Conservation (phyloP, 192 early-diverging fungal genomes). For the Phycomyces nitens region DNA sequence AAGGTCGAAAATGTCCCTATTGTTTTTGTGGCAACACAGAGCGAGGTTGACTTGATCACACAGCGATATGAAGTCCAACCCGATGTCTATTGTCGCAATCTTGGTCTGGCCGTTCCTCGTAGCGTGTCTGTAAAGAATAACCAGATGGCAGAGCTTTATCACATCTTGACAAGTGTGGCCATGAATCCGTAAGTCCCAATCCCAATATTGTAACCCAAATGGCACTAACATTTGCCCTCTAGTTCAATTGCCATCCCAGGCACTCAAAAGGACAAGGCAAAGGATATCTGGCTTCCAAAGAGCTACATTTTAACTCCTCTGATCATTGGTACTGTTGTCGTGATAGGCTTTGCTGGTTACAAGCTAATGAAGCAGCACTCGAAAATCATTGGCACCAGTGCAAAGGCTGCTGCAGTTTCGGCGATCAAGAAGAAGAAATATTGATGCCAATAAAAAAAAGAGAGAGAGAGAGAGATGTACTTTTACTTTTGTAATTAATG, state of each 20-base stretch:
- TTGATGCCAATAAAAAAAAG: not conserved
- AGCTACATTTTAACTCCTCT: conserved; percentile 28
- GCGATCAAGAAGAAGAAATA: conserved; percentile 18
- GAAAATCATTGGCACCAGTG: not conserved
- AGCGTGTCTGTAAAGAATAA: conserved; percentile 83
- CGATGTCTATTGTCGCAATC: conserved; percentile 87
- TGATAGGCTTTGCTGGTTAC: conserved; percentile 32
- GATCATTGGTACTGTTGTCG: conserved; percentile 25
- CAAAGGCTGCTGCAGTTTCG: not conserved
- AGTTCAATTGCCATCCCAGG: conserved; percentile 34
- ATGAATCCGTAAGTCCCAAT: conserved; percentile 78
- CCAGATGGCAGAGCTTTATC: conserved; percentile 86
- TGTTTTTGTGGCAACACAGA: conserved; percentile 94
- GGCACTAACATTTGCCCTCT: not conserved
- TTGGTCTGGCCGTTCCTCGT: conserved; percentile 85
- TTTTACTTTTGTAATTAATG: conserved; percentile 5
- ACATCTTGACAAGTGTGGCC: conserved; percentile 77
- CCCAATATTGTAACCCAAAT: conserved; percentile 16
- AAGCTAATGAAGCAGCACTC: conserved; percentile 35
- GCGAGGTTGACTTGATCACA: conserved; percentile 84
- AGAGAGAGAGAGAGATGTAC: not conserved
- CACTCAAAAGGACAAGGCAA: conserved; percentile 26
- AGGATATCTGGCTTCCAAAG: conserved; percentile 23
- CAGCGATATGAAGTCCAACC: conserved; percentile 80
- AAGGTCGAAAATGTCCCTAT: conserved; percentile 80